Evolutionary conservation across 257 asterid species (phyloP).

Genomic region (Pogostemon cablin): DNA sequence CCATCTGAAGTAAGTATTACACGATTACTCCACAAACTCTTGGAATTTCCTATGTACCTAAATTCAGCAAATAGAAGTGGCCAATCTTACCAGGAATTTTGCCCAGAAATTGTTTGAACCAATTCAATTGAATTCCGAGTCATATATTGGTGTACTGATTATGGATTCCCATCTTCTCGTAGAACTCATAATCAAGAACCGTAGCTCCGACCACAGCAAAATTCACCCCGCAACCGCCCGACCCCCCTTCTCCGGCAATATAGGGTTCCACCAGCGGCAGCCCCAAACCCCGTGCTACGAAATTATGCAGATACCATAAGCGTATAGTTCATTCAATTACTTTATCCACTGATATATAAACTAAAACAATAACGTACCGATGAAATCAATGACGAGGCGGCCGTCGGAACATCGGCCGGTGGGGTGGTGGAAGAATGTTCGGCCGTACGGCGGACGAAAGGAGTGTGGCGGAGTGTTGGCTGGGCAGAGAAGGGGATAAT

Average conservation of each 20-base stretch:
- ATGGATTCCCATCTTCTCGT: slow-evolving; percentile 34
- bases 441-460: slow-evolving; percentile 30
- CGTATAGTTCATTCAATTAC: too few species aligned
- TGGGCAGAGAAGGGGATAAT: slow-evolving; percentile 32
- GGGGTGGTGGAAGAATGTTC: slow-evolving; percentile 42
- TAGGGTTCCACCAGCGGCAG: too few species aligned
- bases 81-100: not conserved
- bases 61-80: too few species aligned
- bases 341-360: too few species aligned
- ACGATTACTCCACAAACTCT: too few species aligned
- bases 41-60: too few species aligned
- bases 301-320: too few species aligned
- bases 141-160: slow-evolving; percentile 34
- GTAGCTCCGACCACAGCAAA: slow-evolving; percentile 57
- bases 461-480: not conserved
- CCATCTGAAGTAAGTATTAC: slow-evolving; percentile 25
- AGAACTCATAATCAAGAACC: slow-evolving; percentile 40
- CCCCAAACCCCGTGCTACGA: too few species aligned
- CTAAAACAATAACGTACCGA: too few species aligned
- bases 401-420: slow-evolving; percentile 63
- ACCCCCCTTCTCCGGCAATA: too few species aligned
- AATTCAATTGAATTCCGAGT: slow-evolving; percentile 39
- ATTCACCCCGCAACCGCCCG: slow-evolving; percentile 34
- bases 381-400: slow-evolving; percentile 54
- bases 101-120: slow-evolving; percentile 42